These are phyloP conservation scores for Coemansia umbellata DNA, from an alignment of 192 early-diverging fungal species.

Conservation along the genomic window DNA sequence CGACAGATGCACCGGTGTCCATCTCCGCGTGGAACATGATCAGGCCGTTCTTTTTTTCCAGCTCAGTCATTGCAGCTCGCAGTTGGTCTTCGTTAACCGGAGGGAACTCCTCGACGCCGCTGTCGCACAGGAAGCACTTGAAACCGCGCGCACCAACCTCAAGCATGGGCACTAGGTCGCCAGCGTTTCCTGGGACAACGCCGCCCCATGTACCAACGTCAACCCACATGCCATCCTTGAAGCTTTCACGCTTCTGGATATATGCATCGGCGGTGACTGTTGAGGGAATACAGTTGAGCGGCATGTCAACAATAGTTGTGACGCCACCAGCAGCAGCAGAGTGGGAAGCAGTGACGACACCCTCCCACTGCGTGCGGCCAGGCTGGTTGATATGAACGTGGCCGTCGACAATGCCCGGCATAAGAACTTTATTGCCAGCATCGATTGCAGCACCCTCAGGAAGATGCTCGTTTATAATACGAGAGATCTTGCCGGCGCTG, in stretches of 20 bases:
- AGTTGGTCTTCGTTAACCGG: constrained; percentile 69
- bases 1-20: constrained; percentile 34
- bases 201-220: constrained; percentile 81
- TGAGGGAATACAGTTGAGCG: constrained; percentile 82
- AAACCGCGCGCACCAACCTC: constrained; percentile 71
- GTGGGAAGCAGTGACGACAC: constrained; percentile 72
- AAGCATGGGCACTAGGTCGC: constrained; percentile 63
- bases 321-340: constrained; percentile 80
- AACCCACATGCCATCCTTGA: constrained; percentile 66
- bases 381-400: constrained; percentile 86
- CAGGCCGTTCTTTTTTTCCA: constrained; percentile 53
- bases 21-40: constrained; percentile 82
- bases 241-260: constrained; percentile 61
- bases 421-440: constrained; percentile 58
- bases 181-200: constrained; percentile 68
- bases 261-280: constrained; percentile 70
- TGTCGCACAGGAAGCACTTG: constrained; percentile 82
- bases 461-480: constrained; percentile 45
- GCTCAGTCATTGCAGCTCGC: constrained; percentile 61
- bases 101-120: constrained; percentile 82
- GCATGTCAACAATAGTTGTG: constrained; percentile 81
- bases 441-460: constrained; percentile 48
- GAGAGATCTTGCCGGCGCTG: constrained; percentile 51
- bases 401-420: constrained; percentile 73
- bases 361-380: constrained; percentile 82